Evolutionary conservation across 352 stramenopile species (phyloP).

Genomic region (Aphanomyces invadans): DNA sequence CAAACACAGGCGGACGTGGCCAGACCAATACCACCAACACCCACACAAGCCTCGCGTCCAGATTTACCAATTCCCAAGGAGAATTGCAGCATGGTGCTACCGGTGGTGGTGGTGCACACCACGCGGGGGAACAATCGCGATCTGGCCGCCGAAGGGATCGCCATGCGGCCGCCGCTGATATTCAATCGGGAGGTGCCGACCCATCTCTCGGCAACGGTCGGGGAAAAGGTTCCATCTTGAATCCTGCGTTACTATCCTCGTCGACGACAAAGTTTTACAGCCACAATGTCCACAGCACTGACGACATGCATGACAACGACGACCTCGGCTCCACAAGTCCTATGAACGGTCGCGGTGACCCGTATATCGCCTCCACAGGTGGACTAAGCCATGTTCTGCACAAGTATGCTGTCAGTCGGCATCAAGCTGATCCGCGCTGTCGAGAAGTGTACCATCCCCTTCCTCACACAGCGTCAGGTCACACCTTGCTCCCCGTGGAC

Average conservation of each 20-base stretch:
- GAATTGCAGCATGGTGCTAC: neutral
- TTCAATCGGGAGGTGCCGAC: neutral
- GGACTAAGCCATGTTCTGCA: neutral
- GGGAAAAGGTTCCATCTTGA: constrained; percentile 23
- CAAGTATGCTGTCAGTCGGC: neutral
- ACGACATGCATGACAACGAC: too few species aligned
- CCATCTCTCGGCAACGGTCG: constrained; percentile 4
- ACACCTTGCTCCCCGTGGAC: neutral
- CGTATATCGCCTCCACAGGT: neutral
- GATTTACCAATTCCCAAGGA: constrained; percentile 8
- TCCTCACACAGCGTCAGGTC: neutral
- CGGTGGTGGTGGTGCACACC: neutral
- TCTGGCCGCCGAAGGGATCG: neutral
- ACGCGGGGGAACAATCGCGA: neutral
- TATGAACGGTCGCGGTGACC: neutral
- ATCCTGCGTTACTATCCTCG: neutral
- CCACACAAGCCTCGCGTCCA: neutral
- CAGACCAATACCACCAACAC: neutral
- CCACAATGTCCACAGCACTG: neutral
- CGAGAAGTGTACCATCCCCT: neutral
- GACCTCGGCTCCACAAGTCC: neutral
- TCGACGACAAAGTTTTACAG: neutral
- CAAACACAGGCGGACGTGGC: neutral
- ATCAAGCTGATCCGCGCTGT: neutral
- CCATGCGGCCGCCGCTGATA: neutral